Base-by-base conservation (phyloP, 2,329 filamentous ascomycete species). In the Epichloe festucae region DNA sequence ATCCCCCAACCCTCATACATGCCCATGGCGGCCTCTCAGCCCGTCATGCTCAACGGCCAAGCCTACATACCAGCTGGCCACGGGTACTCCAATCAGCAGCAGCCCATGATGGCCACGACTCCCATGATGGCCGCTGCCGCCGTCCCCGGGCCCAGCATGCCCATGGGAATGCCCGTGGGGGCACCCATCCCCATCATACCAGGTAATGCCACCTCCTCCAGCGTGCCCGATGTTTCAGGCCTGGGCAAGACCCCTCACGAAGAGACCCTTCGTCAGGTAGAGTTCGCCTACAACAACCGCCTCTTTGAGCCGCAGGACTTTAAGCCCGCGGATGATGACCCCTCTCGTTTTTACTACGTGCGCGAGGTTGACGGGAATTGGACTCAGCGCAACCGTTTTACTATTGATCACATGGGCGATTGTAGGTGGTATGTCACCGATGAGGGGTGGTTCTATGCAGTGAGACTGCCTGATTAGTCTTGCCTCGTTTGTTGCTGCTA, bases 331-430 rank as follows among this genome's bases (percentile, higher is more conserved):
- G 79, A 83, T 59, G 74, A 79, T 56, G 75, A 82, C 64, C 74
- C 40, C 40, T 72, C 71, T 44, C 77, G 79, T 55, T 76, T 78
- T 68, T 84, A 83, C 67, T 78, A 74, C 68, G 73, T 76, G 58
- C 75, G 78, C 52, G 79, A 84, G 66, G 65, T 77, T 57, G 78
- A 84, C 63, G 75, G 77, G 48, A 73, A 75, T 53, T 83, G 75
- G 75, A 76, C 74, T 38, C 72, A 80, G 64, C 74, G 77, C 62
- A 78, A 73, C 63, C 76, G 79, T 35, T 73, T 73, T 63, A 76
- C 77, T 50, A 79, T 84, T 63, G 80, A 84, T 62, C 70, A 72
- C 60, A 72, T 80, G 60, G 74, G 73, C 31, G 69, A 73, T 50
- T 73, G 71, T 57, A 73, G 77, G 51, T 84, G 81, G 81, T 83